These are phyloP conservation scores for Aspergillus leporis DNA, from an alignment of 495 filamentous ascomycete genomes.

Conservation along the genomic window DNA sequence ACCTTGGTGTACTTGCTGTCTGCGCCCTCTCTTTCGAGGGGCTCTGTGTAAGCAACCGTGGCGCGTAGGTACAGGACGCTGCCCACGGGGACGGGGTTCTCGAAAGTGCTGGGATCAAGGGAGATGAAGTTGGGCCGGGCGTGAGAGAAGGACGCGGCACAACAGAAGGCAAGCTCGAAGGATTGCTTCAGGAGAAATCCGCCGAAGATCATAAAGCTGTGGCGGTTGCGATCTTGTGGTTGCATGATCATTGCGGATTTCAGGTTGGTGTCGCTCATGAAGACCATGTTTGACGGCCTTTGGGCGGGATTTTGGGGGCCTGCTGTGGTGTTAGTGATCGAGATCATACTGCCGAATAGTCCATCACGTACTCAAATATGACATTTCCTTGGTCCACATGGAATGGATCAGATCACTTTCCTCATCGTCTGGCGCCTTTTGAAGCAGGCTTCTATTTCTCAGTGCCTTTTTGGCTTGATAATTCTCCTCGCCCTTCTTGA, in stretches of 20 bases:
- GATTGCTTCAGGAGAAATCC: constrained; percentile 80
- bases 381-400: constrained; percentile 73
- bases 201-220: constrained; percentile 90
- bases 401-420: constrained; percentile 78
- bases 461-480: constrained; percentile 72
- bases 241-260: constrained; percentile 82
- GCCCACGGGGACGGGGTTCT: constrained; percentile 82
- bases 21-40: constrained; percentile 40
- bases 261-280: constrained; percentile 68
- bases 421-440: constrained; percentile 72
- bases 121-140: constrained; percentile 73
- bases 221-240: constrained; percentile 80
- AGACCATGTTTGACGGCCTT: constrained; percentile 63
- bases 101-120: constrained; percentile 78
- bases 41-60: constrained; percentile 76
- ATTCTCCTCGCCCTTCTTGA: constrained; percentile 68
- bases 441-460: constrained; percentile 61
- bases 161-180: constrained; percentile 88
- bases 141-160: constrained; percentile 76
- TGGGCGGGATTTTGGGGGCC: constrained; percentile 58
- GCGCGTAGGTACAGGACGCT: constrained; percentile 80
- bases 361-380: constrained; percentile 55
- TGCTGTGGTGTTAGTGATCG: constrained; percentile 15
- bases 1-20: constrained; percentile 59
- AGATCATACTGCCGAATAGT: background rate